Conservation (phyloP, 805 yeast species). For the Zygotorulaspora florentina region DNA sequence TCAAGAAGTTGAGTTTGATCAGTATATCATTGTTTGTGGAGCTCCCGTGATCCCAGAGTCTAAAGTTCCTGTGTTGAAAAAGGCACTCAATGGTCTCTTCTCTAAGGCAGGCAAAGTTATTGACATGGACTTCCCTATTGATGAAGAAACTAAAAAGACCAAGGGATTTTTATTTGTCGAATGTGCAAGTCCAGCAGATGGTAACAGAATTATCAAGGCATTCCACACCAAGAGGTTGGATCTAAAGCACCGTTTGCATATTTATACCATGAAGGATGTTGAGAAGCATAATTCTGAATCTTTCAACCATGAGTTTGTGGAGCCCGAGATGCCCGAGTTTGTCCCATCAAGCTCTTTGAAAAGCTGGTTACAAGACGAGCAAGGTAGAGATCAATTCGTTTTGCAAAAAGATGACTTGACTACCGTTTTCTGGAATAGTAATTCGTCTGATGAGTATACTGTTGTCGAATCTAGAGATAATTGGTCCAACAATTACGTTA, state of each 20-base stretch:
- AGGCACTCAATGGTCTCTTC: constrained; percentile 80
- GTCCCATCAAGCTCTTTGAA: constrained; percentile 75
- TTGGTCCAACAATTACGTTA: constrained; percentile 84
- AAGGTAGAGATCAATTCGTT: constrained; percentile 86
- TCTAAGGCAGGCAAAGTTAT: constrained; percentile 70
- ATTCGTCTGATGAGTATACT: constrained; percentile 65
- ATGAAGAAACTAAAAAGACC: constrained; percentile 63
- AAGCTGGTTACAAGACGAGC: constrained; percentile 86
- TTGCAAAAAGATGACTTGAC: constrained; percentile 76
- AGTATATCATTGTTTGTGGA: constrained; percentile 85
- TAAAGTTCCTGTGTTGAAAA: constrained; percentile 76
- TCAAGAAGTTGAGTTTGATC: constrained; percentile 60
- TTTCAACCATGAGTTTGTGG: constrained; percentile 57
- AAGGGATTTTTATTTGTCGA: constrained; percentile 86
- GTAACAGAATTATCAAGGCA: constrained; percentile 71
- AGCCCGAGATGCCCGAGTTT: constrained; percentile 70
- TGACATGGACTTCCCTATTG: constrained; percentile 77
- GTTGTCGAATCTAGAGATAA: constrained; percentile 73
- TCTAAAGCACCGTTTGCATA: constrained; percentile 82
- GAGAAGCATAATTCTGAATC: constrained; percentile 71
- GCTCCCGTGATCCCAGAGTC: constrained; percentile 92
- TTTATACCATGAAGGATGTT: constrained; percentile 78
- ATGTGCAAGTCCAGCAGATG: constrained; percentile 61
- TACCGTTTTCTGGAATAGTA: constrained; percentile 83
- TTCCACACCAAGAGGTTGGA: constrained; percentile 89